Conservation (phyloP, 2,329 filamentous ascomycete species). For the Colletotrichum plurivorum region DNA sequence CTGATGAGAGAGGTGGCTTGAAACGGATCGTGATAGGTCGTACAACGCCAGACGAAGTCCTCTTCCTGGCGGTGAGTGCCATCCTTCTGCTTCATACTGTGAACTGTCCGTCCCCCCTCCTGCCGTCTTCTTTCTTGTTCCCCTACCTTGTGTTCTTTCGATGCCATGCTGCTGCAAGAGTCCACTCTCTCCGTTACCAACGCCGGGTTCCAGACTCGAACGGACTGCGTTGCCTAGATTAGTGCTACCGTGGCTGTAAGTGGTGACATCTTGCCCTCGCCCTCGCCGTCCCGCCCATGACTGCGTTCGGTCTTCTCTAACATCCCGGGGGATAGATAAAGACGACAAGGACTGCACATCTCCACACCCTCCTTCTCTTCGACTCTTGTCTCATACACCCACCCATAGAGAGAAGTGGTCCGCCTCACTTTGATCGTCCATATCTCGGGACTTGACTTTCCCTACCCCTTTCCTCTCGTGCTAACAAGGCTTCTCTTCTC, state of each 20-base stretch:
- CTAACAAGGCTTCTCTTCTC: not conserved
- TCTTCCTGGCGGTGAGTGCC: conserved; percentile 24
- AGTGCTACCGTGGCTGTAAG: conserved; percentile 21
- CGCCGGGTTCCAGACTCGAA: not conserved
- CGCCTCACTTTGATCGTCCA: conserved; percentile 36
- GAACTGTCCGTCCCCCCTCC: conserved; percentile 1
- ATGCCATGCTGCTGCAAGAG: not conserved
- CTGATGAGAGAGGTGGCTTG: conserved; percentile 30
- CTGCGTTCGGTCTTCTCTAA: not conserved
- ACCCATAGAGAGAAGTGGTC: conserved; percentile 9
- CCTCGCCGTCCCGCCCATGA: not conserved
- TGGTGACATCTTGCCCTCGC: conserved; percentile 8
- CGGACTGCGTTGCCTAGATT: conserved; percentile 4
- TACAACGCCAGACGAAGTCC: not conserved
- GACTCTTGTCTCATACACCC: conserved; percentile 31
- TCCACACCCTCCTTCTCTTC: conserved; percentile 29
- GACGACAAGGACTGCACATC: conserved; percentile 9
- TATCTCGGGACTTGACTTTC: conserved; percentile 2
- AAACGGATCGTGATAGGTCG: conserved; percentile 27
- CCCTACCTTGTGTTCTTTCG: not conserved
- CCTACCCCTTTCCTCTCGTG: conserved; percentile 1
- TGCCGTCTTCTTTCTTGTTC: not conserved
- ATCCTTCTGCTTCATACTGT: conserved; percentile 7
- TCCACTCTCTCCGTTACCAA: not conserved
- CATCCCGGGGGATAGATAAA: conserved; percentile 10